Conservation (phyloP, 805 yeast species). For the Schwanniomyces sp. region DNA sequence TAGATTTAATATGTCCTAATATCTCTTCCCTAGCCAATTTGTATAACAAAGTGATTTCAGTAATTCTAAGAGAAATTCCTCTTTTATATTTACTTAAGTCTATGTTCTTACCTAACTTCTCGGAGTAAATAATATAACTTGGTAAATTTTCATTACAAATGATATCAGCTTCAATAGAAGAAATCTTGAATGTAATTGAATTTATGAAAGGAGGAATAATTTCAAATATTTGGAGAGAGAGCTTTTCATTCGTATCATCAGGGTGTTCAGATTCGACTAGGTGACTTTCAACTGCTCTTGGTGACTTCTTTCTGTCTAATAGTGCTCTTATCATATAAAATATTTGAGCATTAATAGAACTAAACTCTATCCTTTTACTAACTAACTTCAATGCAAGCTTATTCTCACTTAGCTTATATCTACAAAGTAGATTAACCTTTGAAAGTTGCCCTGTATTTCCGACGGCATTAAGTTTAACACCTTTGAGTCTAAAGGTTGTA, state of each 20-base stretch:
- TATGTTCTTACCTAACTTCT: slow-evolving; percentile 19
- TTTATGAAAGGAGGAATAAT: slow-evolving; percentile 28
- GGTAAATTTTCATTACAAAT: slow-evolving; percentile 44
- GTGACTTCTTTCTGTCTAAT: slow-evolving; percentile 20
- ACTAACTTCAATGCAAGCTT: slow-evolving; percentile 20
- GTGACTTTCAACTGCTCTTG: slow-evolving; percentile 7
- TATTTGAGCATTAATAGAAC: slow-evolving; percentile 36
- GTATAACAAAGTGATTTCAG: slow-evolving; percentile 20
- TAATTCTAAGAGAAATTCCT: slow-evolving; percentile 33
- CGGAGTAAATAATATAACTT: slow-evolving; percentile 23
- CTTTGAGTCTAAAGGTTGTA: slow-evolving; percentile 29
- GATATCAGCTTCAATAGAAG: slow-evolving; percentile 30
- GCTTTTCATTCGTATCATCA: slow-evolving; percentile 3
- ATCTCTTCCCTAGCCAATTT: slow-evolving; percentile 21
- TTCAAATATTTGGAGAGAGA: slow-evolving; percentile 26
- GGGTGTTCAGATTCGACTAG: background rate
- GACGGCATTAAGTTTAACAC: slow-evolving; percentile 26
- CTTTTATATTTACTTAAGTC: slow-evolving; percentile 37
- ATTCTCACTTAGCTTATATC: slow-evolving; percentile 23
- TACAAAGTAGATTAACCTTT: slow-evolving; percentile 23
- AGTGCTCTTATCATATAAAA: slow-evolving; percentile 34
- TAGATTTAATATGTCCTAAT: slow-evolving; percentile 13
- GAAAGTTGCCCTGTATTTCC: slow-evolving; percentile 29
- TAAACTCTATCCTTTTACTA: slow-evolving; percentile 25
- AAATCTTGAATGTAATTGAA: slow-evolving; percentile 24